Conservation (phyloP, 2,329 filamentous ascomycete species). For the Emmonsiellopsis sp. region DNA sequence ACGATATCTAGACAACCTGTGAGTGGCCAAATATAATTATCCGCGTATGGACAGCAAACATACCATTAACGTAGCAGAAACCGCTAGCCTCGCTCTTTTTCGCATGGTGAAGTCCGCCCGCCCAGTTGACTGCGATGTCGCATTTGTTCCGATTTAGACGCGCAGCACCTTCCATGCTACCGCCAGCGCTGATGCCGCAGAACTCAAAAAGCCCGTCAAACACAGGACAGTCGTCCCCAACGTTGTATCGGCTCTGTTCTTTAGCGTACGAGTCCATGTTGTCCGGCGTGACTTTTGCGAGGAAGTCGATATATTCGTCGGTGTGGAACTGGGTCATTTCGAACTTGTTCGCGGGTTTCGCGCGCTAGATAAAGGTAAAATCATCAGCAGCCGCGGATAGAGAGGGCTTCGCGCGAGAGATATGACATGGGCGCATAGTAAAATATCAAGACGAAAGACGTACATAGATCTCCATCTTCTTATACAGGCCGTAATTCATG, state of each 20-base stretch:
- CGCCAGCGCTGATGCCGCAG: conserved; percentile 60
- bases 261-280: conserved; percentile 93
- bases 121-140: conserved; percentile 71
- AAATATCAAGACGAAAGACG: conserved; percentile 17
- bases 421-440: conserved; percentile 4
- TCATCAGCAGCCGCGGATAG: background rate
- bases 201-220: conserved; percentile 64
- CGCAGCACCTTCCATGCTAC: conserved; percentile 62
- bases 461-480: conserved; percentile 64
- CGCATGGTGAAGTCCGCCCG: conserved; percentile 89
- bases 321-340: conserved; percentile 68
- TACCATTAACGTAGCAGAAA: conserved; percentile 93
- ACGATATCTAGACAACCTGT: conserved; percentile 46
- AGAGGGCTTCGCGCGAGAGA: conserved; percentile 21
- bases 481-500: conserved; percentile 66
- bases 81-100: conserved; percentile 91
- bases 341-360: conserved; percentile 64
- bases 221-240: conserved; percentile 55
- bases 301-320: conserved; percentile 63
- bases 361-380: conserved; percentile 45
- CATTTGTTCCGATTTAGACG: conserved; percentile 58
- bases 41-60: conserved; percentile 4
- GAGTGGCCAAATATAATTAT: background rate
- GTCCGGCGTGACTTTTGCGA: conserved; percentile 86
- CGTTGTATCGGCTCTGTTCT: conserved; percentile 74